A percentile compares a stretch with the other conserved stretches of the same genome.
Conservation (phyloP, 148 eudicot species). For the Vaccinium macrocarpon region DNA sequence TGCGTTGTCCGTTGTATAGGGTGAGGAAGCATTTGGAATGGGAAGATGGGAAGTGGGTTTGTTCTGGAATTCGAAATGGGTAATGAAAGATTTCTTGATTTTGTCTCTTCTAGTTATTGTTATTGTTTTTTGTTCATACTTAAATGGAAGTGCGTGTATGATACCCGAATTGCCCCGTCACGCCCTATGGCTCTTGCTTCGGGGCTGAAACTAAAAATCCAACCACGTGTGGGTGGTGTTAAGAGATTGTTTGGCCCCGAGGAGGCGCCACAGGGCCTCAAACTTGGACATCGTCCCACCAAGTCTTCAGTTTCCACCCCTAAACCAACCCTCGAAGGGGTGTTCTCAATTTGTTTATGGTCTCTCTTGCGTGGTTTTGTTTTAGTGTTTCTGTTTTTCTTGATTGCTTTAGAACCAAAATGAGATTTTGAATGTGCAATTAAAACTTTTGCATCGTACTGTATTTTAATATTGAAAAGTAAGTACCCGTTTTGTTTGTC, state of each 20-base stretch:
- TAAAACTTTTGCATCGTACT: not conserved
- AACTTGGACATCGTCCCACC: no score
- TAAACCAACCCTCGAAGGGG: no score
- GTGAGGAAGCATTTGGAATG: slow-evolving; percentile 9
- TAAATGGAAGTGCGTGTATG: no score
- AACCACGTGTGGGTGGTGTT: no score
- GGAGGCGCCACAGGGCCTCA: no score
- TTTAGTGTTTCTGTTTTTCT: not conserved
- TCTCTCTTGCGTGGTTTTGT: not conserved
- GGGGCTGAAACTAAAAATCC: no score
- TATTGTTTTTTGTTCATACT: not conserved
- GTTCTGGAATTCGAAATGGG: slow-evolving; percentile 2
- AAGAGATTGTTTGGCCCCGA: no score
- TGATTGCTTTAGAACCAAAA: not conserved
- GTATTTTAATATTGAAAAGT: not conserved
- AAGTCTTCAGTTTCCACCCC: no score
- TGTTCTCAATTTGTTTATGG: not conserved
- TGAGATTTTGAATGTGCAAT: not conserved
- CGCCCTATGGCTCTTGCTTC: no score
- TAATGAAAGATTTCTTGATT: not conserved
- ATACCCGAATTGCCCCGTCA: no score
- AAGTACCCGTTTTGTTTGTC: not conserved
- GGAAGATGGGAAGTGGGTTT: slow-evolving; percentile 13
- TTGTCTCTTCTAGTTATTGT: not conserved
- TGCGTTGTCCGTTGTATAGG: slow-evolving; percentile 3